Conservation (phyloP, 129 eudicot species). For the Daucus carota region DNA sequence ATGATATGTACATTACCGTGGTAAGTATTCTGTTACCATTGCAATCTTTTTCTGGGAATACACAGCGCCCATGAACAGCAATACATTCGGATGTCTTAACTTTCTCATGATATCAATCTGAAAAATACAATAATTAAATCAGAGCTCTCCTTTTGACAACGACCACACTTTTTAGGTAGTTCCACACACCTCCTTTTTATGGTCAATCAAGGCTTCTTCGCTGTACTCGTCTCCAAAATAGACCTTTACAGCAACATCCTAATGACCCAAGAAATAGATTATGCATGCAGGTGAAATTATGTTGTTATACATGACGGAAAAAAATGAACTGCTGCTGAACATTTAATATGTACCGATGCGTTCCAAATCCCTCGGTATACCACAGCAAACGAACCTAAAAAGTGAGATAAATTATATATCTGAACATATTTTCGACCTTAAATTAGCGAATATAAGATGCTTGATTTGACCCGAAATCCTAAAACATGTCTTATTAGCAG, state of each 20-base stretch:
- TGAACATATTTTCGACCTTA: constrained; percentile 7
- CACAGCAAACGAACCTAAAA: constrained; percentile 75
- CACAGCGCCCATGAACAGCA: constrained; percentile 89
- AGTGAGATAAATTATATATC: background rate
- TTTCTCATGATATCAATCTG: constrained; percentile 79
- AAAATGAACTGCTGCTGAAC: constrained; percentile 12
- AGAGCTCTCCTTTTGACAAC: background rate
- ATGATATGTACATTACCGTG: constrained; percentile 41
- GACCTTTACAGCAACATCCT: constrained; percentile 93
- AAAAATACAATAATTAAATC: constrained; percentile 5
- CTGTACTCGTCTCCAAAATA: constrained; percentile 55
- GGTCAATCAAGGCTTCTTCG: constrained; percentile 54
- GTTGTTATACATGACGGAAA: constrained; percentile 6
- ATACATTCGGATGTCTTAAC: constrained; percentile 84
- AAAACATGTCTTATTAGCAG: background rate
- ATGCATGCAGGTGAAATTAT: constrained; percentile 7
- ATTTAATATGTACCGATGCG: constrained; percentile 51
- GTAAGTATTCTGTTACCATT: constrained; percentile 76
- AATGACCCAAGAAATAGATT: constrained; percentile 16
- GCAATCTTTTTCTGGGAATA: constrained; percentile 73
- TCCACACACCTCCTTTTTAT: constrained; percentile 58
- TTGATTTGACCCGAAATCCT: background rate
- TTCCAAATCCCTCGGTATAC: constrained; percentile 94
- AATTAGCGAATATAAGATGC: background rate
- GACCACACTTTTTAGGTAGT: background rate